A percentile compares a stretch with the other conserved stretches of the same genome.
phyloP scores from a whole-genome alignment of 2,329 filamentous ascomycete species.

The Zarea fungicola region DNA sequence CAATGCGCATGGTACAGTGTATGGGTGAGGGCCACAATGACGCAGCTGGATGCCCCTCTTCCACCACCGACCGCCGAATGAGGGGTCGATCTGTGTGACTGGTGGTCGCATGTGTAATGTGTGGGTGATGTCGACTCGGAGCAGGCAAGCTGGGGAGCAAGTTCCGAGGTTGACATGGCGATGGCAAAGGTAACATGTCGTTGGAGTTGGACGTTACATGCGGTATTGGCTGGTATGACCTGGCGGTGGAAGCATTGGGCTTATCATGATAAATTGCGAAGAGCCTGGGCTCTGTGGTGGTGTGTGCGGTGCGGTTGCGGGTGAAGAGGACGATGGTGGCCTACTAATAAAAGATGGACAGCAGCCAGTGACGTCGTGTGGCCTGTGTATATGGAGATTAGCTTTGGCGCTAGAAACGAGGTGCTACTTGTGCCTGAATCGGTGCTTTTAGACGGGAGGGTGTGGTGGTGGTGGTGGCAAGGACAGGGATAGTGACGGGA shows the following conservation, averaged over 20 bases:
- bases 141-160: too few species aligned
- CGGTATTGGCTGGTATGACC: too few species aligned
- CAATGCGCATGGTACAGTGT: too few species aligned
- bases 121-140: neutral
- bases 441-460: too few species aligned
- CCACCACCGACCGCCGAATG: neutral
- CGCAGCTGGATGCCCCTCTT: neutral
- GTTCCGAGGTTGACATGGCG: too few species aligned
- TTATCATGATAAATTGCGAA: neutral
- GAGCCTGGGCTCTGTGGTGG: neutral
- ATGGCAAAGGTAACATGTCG: neutral
- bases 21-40: neutral
- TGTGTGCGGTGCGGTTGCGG: too few species aligned
- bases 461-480: neutral
- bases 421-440: too few species aligned
- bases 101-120: neutral
- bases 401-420: slow-evolving; percentile 8
- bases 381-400: slow-evolving; percentile 7
- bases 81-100: slow-evolving; percentile 5
- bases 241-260: neutral
- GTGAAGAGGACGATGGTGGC: too few species aligned
- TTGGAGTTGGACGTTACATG: too few species aligned
- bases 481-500: neutral
- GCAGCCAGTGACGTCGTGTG: slow-evolving; percentile 7
- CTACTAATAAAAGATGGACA: too few species aligned